These are phyloP conservation scores for Gilbertella persicaria DNA, from an alignment of 371 early-diverging fungal species.

Conservation along the genomic window DNA sequence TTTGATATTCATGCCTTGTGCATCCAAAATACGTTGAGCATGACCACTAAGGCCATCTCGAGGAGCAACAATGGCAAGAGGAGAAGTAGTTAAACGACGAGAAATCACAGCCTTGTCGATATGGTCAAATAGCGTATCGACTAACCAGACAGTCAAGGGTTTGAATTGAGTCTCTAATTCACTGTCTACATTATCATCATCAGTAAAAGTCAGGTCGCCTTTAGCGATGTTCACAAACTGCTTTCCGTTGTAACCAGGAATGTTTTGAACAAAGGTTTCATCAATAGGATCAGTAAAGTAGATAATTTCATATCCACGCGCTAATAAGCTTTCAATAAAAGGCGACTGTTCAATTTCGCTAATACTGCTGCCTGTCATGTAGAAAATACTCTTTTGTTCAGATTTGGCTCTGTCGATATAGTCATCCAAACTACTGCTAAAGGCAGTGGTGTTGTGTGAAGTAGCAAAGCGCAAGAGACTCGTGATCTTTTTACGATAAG, in stretches of 20 bases:
- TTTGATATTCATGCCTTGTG: slow-evolving; percentile 57
- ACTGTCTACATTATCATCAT: slow-evolving; percentile 55
- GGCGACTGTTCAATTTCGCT: slow-evolving; percentile 82
- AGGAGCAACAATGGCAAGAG: slow-evolving; percentile 73
- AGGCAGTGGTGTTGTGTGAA: slow-evolving; percentile 53
- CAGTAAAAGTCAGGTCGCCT: slow-evolving; percentile 79
- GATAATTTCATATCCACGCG: slow-evolving; percentile 90
- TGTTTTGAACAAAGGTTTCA: slow-evolving; percentile 77
- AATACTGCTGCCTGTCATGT: slow-evolving; percentile 74
- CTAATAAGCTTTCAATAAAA: slow-evolving; percentile 82
- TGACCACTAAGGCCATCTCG: slow-evolving; percentile 80
- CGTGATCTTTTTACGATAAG: slow-evolving; percentile 72
- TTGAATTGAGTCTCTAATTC: slow-evolving; percentile 59
- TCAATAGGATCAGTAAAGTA: slow-evolving; percentile 92
- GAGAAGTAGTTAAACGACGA: slow-evolving; percentile 74
- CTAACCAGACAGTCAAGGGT: slow-evolving; percentile 71
- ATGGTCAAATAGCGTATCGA: slow-evolving; percentile 57
- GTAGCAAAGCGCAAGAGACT: slow-evolving; percentile 83
- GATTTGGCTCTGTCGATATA: slow-evolving; percentile 89
- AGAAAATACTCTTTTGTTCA: slow-evolving; percentile 89
- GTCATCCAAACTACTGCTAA: slow-evolving; percentile 72
- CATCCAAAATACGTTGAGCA: slow-evolving; percentile 84
- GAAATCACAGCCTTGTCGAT: slow-evolving; percentile 81
- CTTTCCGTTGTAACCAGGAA: slow-evolving; percentile 79
- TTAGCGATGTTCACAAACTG: slow-evolving; percentile 84